Percentiles rank a stretch among this genome's conserved stretches.
Conservation (phyloP, 176 grass and related monocot genomes). For the Musa beccarii region DNA sequence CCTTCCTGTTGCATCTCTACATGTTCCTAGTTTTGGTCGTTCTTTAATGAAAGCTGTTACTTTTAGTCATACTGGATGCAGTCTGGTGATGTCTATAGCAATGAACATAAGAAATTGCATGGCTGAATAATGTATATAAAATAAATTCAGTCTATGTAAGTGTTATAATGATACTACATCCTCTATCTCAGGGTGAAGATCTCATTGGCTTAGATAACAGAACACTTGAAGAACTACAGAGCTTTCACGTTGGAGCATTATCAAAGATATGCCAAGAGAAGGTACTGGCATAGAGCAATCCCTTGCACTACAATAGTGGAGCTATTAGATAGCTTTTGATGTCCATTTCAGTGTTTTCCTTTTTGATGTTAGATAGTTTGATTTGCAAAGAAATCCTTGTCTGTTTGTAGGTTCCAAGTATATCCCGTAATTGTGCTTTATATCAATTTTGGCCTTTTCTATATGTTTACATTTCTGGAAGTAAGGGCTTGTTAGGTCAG, state of each 20-base stretch:
- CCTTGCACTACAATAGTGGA: background rate
- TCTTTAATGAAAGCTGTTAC: background rate
- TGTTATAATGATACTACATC: background rate
- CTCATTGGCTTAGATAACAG: conserved; percentile 61
- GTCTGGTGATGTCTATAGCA: background rate
- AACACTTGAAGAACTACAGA: conserved; percentile 76
- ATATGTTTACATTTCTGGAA: background rate
- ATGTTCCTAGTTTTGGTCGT: background rate
- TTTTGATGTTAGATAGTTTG: no score
- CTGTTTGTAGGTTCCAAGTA: background rate
- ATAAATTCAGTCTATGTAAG: no score
- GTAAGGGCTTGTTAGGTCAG: background rate
- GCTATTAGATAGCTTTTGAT: background rate
- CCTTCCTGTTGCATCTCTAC: background rate
- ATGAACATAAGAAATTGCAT: no score
- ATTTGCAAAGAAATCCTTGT: background rate
- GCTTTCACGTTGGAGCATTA: conserved; percentile 85
- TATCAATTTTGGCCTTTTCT: background rate
- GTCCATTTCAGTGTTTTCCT: no score
- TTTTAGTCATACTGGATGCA: background rate
- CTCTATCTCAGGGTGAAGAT: conserved; percentile 55
- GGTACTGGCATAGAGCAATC: conserved; percentile 19
- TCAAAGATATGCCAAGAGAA: conserved; percentile 93
- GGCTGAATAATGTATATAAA: no score
- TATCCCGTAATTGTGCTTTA: background rate